These are phyloP conservation scores for Aspergillus sparsus DNA, from an alignment of 495 filamentous ascomycete species.

Conservation along the genomic window DNA sequence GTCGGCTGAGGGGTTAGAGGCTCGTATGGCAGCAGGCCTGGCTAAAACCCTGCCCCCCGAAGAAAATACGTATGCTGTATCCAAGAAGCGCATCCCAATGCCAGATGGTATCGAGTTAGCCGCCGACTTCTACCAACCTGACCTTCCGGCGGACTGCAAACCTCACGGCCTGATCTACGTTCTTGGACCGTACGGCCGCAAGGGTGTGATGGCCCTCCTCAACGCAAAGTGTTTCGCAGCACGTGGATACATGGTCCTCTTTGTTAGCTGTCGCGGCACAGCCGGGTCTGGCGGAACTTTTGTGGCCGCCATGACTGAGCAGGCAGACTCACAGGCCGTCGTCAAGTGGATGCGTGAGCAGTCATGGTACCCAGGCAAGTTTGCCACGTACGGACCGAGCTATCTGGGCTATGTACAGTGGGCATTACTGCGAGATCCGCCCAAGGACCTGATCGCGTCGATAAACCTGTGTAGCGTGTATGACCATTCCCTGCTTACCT, in stretches of 20 bases:
- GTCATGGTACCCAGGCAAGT: neutral
- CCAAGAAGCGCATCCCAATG: neutral
- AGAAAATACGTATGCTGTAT: neutral
- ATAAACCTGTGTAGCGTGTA: neutral
- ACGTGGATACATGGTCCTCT: neutral
- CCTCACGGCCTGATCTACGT: neutral
- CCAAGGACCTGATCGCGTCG: neutral
- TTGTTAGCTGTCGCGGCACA: slow-evolving; percentile 2
- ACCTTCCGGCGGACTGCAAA: neutral
- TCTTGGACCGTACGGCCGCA: neutral
- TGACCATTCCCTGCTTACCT: too few species aligned
- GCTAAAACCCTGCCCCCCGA: neutral
- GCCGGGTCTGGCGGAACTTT: neutral
- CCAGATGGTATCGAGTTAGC: neutral
- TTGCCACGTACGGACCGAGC: neutral
- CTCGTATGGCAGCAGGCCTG: too few species aligned
- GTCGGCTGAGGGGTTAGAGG: too few species aligned
- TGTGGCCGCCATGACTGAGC: neutral
- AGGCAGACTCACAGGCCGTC: neutral
- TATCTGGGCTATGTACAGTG: slow-evolving; percentile 1
- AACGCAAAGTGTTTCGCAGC: neutral
- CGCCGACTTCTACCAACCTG: neutral
- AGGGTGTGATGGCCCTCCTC: neutral
- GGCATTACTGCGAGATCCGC: neutral
- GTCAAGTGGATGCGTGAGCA: slow-evolving; percentile 1